Evolutionary conservation across 108 stramenopile genomes (phyloP).

Genomic region (Mediolabrus comicus): DNA sequence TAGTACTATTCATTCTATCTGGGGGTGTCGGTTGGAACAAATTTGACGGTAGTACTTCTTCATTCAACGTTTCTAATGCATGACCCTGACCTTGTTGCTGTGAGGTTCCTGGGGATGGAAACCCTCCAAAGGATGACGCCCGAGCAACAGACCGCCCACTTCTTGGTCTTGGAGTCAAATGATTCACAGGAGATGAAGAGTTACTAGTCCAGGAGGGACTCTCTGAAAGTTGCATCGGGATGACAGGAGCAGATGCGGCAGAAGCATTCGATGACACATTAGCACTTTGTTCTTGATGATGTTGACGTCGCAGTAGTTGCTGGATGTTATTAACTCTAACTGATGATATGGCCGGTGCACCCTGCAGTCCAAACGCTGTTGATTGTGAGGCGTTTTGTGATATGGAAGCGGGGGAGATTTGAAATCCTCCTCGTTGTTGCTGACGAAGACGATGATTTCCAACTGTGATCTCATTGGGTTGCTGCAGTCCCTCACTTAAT

Average conservation of each 20-base stretch:
- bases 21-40: not conserved
- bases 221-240: not conserved
- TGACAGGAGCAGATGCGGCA: not conserved
- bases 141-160: not conserved
- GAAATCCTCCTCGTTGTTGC: not conserved
- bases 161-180: not conserved
- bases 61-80: not conserved
- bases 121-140: conserved; percentile 7
- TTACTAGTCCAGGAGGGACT: not conserved
- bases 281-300: not conserved
- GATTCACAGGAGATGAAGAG: not conserved
- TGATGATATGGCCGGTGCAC: not conserved
- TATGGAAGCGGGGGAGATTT: conserved; percentile 1
- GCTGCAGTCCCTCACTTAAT: not conserved
- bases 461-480: not conserved
- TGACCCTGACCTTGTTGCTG: not conserved
- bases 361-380: not conserved
- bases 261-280: conserved; percentile 1
- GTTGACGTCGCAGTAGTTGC: not conserved
- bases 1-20: not conserved
- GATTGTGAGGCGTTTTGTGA: not conserved
- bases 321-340: not conserved
- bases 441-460: conserved; percentile 1
- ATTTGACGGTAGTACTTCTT: conserved; percentile 5
- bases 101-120: not conserved